A percentile compares a stretch with the other conserved stretches of the same genome.
These are phyloP conservation scores for Rhizophagus sp. DNA, from an alignment of 192 early-diverging fungal genomes.

Conservation along the genomic window DNA sequence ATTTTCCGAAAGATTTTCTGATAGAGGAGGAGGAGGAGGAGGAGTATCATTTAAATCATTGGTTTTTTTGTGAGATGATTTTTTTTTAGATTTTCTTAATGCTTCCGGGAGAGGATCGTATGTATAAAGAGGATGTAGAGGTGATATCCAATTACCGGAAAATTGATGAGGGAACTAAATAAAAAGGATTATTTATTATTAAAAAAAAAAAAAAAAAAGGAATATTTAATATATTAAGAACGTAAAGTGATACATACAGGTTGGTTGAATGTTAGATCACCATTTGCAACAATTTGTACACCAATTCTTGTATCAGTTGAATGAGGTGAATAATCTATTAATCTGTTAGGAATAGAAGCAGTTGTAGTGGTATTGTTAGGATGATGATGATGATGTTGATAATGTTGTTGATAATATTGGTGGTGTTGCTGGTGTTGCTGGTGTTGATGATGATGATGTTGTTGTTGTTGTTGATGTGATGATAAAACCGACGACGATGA, in stretches of 20 bases:
- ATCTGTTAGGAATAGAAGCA: too few species aligned
- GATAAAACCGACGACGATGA: too few species aligned
- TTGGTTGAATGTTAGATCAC: not conserved
- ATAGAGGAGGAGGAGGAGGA: too few species aligned
- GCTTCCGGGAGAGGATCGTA: not conserved
- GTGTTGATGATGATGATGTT: not conserved
- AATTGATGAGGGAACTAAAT: not conserved
- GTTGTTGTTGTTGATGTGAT: not conserved
- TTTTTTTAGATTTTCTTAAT: not conserved
- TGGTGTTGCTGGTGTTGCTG: too few species aligned
- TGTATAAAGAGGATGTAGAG: not conserved
- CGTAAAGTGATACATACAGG: too few species aligned
- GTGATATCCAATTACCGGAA: not conserved
- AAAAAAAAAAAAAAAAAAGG: not conserved
- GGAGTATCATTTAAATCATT: not conserved
- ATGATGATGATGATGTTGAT: not conserved
- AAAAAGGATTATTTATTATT: too few species aligned
- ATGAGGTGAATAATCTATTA: not conserved
- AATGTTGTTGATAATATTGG: not conserved
- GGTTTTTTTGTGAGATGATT: not conserved
- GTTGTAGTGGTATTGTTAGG: not conserved
- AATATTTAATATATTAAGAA: too few species aligned
- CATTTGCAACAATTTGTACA: not conserved
- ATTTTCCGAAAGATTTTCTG: not conserved
- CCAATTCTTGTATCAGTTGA: not conserved